These are phyloP conservation scores for Sporothrix sp. DNA, from an alignment of 2,329 filamentous ascomycete genomes.

Conservation along the genomic window DNA sequence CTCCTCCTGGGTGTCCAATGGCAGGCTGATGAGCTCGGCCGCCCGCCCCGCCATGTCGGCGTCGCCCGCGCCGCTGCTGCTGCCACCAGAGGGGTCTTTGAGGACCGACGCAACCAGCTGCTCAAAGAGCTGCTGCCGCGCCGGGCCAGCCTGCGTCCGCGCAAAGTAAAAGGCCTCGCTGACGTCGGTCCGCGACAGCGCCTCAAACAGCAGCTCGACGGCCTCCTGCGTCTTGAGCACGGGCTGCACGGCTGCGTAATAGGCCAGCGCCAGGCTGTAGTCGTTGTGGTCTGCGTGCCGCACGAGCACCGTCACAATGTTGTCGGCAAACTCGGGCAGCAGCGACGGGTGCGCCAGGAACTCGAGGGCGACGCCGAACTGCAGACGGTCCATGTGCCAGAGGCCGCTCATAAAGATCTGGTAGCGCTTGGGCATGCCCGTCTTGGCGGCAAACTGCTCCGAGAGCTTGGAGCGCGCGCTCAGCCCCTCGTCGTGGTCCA, in stretches of 20 bases:
- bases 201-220: slow-evolving; percentile 59
- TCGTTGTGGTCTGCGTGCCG: slow-evolving; percentile 50
- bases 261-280: slow-evolving; percentile 59
- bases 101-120: slow-evolving; percentile 53
- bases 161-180: slow-evolving; percentile 67
- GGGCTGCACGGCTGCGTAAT: slow-evolving; percentile 68
- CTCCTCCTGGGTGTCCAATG: slow-evolving; percentile 62
- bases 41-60: slow-evolving; percentile 42
- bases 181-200: slow-evolving; percentile 56
- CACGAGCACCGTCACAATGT: slow-evolving; percentile 63
- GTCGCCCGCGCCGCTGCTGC: background rate
- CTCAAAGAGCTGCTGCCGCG: slow-evolving; percentile 56
- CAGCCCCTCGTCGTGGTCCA: slow-evolving; percentile 55
- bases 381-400: slow-evolving; percentile 66
- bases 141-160: slow-evolving; percentile 51
- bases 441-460: slow-evolving; percentile 48
- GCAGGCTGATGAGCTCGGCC: slow-evolving; percentile 61
- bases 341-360: slow-evolving; percentile 71
- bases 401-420: slow-evolving; percentile 72
- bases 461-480: slow-evolving; percentile 39
- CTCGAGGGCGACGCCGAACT: slow-evolving; percentile 64
- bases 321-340: slow-evolving; percentile 71
- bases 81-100: slow-evolving; percentile 18
- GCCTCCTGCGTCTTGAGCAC: slow-evolving; percentile 55
- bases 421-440: slow-evolving; percentile 65